Evolutionary conservation across 139 green algal genomes (phyloP).

Genomic region (Micractinium conductrix): DNA sequence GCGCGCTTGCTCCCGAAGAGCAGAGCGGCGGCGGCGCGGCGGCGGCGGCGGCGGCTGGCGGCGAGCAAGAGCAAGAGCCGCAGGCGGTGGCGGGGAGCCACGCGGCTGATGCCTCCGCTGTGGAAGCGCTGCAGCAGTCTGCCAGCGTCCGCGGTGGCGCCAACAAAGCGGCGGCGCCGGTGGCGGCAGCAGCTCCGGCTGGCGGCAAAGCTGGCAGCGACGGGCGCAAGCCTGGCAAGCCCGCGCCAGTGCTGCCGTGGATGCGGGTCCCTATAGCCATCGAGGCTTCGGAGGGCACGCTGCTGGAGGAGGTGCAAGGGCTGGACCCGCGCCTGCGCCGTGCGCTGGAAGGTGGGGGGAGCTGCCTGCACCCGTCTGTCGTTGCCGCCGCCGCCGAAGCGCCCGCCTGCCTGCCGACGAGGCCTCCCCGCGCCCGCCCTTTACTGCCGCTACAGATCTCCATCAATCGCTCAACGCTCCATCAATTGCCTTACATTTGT

Average conservation of each 20-base stretch:
- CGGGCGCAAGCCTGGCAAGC: too few species aligned
- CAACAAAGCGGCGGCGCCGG: neutral
- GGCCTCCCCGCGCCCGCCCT: neutral
- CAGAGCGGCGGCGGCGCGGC: neutral
- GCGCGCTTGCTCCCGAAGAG: neutral
- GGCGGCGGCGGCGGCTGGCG: neutral
- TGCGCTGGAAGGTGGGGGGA: slow-evolving; percentile 45
- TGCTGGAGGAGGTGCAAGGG: slow-evolving; percentile 60
- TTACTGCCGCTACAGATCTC: neutral
- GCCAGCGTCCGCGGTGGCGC: neutral
- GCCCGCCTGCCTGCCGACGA: neutral
- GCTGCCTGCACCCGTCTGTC: neutral
- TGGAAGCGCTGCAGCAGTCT: neutral
- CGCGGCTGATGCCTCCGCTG: neutral
- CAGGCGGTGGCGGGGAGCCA: slow-evolving; percentile 6
- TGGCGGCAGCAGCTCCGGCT: neutral
- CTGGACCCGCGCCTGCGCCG: slow-evolving; percentile 54
- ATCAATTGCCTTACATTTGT: too few species aligned
- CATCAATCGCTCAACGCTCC: neutral
- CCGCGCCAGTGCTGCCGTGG: slow-evolving; percentile 76
- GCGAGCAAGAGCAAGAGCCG: neutral
- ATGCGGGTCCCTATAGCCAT: slow-evolving; percentile 84
- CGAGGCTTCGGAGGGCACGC: slow-evolving; percentile 46
- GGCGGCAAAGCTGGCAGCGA: neutral
- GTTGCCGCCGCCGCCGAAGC: neutral